Base-by-base conservation (phyloP, 2,329 filamentous ascomycete genomes). In the Pseudocercospora cruenta region DNA sequence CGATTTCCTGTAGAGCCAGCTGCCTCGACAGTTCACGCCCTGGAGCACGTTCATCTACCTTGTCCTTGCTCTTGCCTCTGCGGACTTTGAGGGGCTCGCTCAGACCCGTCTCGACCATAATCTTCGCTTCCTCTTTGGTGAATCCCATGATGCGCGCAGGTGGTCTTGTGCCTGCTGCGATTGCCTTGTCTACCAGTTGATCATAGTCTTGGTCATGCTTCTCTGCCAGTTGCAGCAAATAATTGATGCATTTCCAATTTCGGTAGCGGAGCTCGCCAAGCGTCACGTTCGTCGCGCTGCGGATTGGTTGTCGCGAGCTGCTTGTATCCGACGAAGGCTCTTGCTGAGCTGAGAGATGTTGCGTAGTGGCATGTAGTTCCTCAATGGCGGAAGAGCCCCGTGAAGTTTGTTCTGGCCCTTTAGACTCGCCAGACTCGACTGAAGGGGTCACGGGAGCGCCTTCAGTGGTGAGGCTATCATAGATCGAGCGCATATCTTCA, bases 171-270 rank as follows among this genome's bases (percentile, higher is more conserved):
- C 74, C 72, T 4, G 47, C 64, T 2, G 70, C 65, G 45, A 76
- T 74, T 19, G 74, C 72, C 26, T 70, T 39, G 36, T 77, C 73
- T 10, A 77, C 72, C n/a, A 70, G 65, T 3, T 62, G 12, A 21
- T 70, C 59, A 64, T 74, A 75, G 1, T 66, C 60, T 9, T 55
- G 28, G 58, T 79, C 76, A 61, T 74, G 69, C 51, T 67, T 62
- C 43, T 75, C 71, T 4, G 76, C 67, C 21, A 74, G 68, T 16
- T 69, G 71, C 10, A 85, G 77, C 60, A 85, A 74, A 58, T 82
- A 78, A 60, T 83, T 81, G 55, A 85, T 76, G 7, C 74, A 75
- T 57, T 79, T 76, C 84, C 84, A 86, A 65, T 84, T 84, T 65
- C 80, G 77, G 72, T 82, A 86, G 43, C 84, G 80, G 14, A 85